Conservation (phyloP, 345 rosid genomes). For the Capsella bursapastoris region DNA sequence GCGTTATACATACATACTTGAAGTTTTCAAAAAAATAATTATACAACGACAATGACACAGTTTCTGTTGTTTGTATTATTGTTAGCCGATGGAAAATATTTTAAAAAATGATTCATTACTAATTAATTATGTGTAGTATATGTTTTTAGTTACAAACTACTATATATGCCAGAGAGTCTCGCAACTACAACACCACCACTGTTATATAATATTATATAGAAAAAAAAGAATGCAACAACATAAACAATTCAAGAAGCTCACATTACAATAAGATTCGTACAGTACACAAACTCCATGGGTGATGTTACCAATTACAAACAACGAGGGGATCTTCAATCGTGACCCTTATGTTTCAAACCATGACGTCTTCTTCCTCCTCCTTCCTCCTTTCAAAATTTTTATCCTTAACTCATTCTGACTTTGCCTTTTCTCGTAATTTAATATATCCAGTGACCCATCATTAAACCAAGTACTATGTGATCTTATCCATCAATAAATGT, state of each 20-base stretch:
- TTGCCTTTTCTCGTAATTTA: slow-evolving; percentile 5
- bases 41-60: neutral
- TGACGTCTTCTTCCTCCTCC: slow-evolving; percentile 32
- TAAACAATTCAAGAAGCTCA: slow-evolving; percentile 28
- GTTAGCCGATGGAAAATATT: neutral
- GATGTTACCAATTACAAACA: slow-evolving; percentile 41
- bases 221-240: neutral
- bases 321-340: slow-evolving; percentile 49
- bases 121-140: neutral
- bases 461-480: slow-evolving; percentile 14
- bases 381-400: slow-evolving; percentile 33
- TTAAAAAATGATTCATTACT: neutral
- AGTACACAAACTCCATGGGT: slow-evolving; percentile 44
- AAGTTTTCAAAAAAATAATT: neutral
- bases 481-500: slow-evolving; percentile 18
- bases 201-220: neutral
- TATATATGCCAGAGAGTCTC: slow-evolving; percentile 4
- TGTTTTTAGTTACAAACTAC: neutral
- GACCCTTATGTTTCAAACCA: slow-evolving; percentile 43
- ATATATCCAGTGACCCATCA: neutral
- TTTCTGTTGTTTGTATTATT: neutral
- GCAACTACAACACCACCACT: slow-evolving; percentile 6
- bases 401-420: slow-evolving; percentile 35
- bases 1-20: neutral
- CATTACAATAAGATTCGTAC: slow-evolving; percentile 47